These are phyloP conservation scores for Terana coerulea DNA, from an alignment of 768 basidiomycete genomes.

Conservation along the genomic window DNA sequence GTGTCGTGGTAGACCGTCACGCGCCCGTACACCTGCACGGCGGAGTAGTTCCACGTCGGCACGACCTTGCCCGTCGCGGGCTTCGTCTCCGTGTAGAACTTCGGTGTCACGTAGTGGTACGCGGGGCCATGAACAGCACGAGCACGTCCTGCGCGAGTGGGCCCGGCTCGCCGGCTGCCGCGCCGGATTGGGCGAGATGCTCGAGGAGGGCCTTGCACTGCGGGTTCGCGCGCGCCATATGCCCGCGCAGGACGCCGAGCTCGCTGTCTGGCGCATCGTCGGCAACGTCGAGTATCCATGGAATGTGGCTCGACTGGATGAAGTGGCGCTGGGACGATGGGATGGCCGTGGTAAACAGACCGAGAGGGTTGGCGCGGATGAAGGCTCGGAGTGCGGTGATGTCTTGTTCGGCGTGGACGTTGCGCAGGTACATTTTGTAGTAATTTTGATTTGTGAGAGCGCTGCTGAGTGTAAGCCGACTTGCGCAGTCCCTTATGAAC, in stretches of 20 bases:
- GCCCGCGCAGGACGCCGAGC: slow-evolving; percentile 21
- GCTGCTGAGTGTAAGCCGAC: too few relatives aligned
- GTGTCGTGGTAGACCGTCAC: slow-evolving; percentile 19
- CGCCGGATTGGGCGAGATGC: slow-evolving; percentile 1
- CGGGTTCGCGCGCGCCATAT: slow-evolving; percentile 26
- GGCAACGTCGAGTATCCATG: slow-evolving; percentile 25
- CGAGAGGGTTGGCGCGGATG: slow-evolving; percentile 32
- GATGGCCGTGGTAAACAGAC: slow-evolving; percentile 35
- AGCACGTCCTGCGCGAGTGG: slow-evolving; percentile 17
- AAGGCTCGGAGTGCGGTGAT: slow-evolving; percentile 28
- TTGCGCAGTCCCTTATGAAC: too few relatives aligned
- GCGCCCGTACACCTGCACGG: slow-evolving; percentile 25
- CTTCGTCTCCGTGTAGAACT: slow-evolving; percentile 27
- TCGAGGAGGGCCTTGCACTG: slow-evolving; percentile 23
- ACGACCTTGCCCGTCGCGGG: slow-evolving; percentile 26
- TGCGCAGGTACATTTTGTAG: slow-evolving; percentile 33
- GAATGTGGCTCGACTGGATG: slow-evolving; percentile 35
- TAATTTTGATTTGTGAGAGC: too few relatives aligned
- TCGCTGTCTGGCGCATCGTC: slow-evolving; percentile 10
- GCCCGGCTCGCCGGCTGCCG: neutral
- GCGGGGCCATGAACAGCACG: slow-evolving; percentile 21
- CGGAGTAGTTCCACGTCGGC: slow-evolving; percentile 27
- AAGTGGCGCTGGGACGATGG: slow-evolving; percentile 19
- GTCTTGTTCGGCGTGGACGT: slow-evolving; percentile 34
- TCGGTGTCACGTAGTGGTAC: slow-evolving; percentile 27